Base-by-base conservation (phyloP, 495 filamentous ascomycete genomes). In the Penicillium pulvis region DNA sequence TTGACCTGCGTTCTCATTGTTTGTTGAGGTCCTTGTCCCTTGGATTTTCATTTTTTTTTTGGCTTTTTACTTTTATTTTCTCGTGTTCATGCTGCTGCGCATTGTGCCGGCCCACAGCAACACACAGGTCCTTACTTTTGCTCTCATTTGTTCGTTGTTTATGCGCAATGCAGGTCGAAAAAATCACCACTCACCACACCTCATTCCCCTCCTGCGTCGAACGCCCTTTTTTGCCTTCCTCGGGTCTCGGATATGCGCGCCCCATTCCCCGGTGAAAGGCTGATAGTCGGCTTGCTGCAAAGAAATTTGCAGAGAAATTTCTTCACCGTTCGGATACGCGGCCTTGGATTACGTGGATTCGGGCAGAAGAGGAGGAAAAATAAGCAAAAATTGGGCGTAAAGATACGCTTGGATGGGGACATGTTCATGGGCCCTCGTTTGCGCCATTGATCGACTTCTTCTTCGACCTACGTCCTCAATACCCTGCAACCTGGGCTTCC, bases 141-240 rank as follows among this genome's bases (percentile, higher is more conserved):
- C 61, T 57, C 50, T 57, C 44, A 51, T 58, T 59, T 63, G 47
- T 57, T 59, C 33, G 47, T 50, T 20, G 39, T 41, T 14, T 53
- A 50, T 58, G 58, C 51, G 46, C 49, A 12, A 43, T 46, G 53
- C 53, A 57, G 57, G 35, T 35, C 17, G 19, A 58, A 51, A 64
- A 50, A 54, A 57, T 41, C 11, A 41, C 31, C 17, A 53, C 39
- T 35, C 35, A 48, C 35, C 35, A 54, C 44, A 33, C 50, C 57
- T 55, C 51, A 28, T 24, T 26, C 56, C 35, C 56, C 23, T 55
- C 43, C 35, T 42, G 48, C 56, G 56, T 53, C 56, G 53, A 50
- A 54, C 44, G 23, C 19, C 41, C 51, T 10, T 49, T 35, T 51
- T 46, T 42, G 33, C 28, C 30, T 20, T 42, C 43, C 42, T n/a